Base-by-base conservation (phyloP, 805 yeast genomes). In the Middelhovenomyces tepae region DNA sequence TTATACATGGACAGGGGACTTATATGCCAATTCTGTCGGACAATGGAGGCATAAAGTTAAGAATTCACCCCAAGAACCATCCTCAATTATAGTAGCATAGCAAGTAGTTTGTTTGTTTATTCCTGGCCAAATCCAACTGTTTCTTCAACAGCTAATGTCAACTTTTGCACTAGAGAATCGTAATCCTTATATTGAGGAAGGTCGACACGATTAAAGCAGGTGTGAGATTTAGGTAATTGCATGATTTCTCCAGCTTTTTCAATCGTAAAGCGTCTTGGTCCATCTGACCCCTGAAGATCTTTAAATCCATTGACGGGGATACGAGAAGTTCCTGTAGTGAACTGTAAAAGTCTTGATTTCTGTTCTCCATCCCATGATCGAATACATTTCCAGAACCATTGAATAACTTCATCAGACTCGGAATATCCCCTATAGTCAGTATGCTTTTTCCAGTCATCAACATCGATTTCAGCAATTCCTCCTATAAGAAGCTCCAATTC, bases 111-210 rank as follows among this genome's bases (percentile, higher is more conserved):
- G n/a, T n/a, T n/a, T n/a, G 22, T 21, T 47, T 65, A 89, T 68
- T 91, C 98, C 65, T 91, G 97, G 39, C 98, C 98, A 56, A 91
- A 91, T 31, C 99, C 99, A 56, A 91, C 91, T 10, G 99, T 91
- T 64, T 91, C 97, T 60, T 91, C 99, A 24, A 91, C 97, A 19
- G 99, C 99, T 57, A 89, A 69, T 22, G 94, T 80, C 50, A 91
- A 71, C 60, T 91, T 91, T 61, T 85, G 91, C 53, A 75, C 84
- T 69, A 91, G 62, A 34, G 82, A 68, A 34, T 81, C 95, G 56
- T 72, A 83, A 53, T 81, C 87, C 38, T 69, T 71, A 60, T 91
- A 91, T 37, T 93, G 94, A 25, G 99, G 99, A 53, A 91, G 70
- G 65, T 91, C 98, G 34, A 91, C 96, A 65, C 99, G 82, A 65